A percentile compares a stretch with the other conserved stretches of the same genome.
phyloP scores from a whole-genome alignment of 345 rosid genomes.

The Euphorbia tirucalli region DNA sequence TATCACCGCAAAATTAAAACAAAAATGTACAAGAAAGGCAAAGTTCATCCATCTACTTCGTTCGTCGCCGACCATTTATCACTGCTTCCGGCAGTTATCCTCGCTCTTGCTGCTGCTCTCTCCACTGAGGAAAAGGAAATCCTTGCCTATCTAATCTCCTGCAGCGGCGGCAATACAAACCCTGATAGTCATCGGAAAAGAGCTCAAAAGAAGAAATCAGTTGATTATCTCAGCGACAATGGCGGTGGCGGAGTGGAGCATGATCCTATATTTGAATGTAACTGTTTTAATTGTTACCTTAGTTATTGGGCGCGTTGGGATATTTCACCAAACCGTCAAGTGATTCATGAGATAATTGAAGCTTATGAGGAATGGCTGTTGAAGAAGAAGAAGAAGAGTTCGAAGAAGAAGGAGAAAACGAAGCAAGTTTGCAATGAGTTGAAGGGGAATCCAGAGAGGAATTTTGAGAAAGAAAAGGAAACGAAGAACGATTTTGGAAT shows the following conservation, averaged over 20 bases:
- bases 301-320: slow-evolving; percentile 49
- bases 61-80: slow-evolving; percentile 14
- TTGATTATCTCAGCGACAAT: no score
- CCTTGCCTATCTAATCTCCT: slow-evolving; percentile 44
- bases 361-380: slow-evolving; percentile 36
- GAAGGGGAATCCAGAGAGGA: not conserved
- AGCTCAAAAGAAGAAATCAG: no score
- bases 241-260: slow-evolving; percentile 18
- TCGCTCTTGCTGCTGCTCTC: slow-evolving; percentile 33
- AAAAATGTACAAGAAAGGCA: slow-evolving; percentile 34
- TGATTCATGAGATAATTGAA: slow-evolving; percentile 44
- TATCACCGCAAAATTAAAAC: slow-evolving; percentile 14
- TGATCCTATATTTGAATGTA: slow-evolving; percentile 31
- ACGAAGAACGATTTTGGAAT: not conserved
- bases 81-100: slow-evolving; percentile 43
- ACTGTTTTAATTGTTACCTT: slow-evolving; percentile 43
- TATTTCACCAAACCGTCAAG: slow-evolving; percentile 36
- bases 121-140: slow-evolving; percentile 41
- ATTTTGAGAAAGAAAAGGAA: not conserved
- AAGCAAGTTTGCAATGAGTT: slow-evolving; percentile 14
- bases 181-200: not conserved
- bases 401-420: slow-evolving; percentile 9
- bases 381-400: slow-evolving; percentile 18
- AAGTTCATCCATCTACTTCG: slow-evolving; percentile 38
- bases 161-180: slow-evolving; percentile 13